phyloP scores from a whole-genome alignment of 352 stramenopile genomes.

The Globisporangium yorkense region DNA sequence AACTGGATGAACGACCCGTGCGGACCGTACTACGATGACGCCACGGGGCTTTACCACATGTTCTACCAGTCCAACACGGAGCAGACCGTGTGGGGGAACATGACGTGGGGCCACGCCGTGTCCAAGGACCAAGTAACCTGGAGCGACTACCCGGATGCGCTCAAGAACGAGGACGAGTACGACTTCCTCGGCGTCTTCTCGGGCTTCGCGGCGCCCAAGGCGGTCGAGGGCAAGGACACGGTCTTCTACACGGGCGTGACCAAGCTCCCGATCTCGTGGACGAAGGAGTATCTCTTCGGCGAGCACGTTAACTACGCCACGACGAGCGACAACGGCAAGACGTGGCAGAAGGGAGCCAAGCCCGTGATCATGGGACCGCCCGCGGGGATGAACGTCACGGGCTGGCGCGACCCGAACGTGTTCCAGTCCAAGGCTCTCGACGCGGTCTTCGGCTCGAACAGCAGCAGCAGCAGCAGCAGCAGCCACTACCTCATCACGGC shows the following conservation, averaged over 20 bases:
- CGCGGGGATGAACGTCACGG: slow-evolving; percentile 44
- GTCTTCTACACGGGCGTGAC: slow-evolving; percentile 36
- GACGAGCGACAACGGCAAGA: slow-evolving; percentile 45
- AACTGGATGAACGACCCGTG: slow-evolving; percentile 87
- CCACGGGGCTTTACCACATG: slow-evolving; percentile 63
- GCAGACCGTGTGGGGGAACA: slow-evolving; percentile 55
- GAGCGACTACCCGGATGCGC: slow-evolving; percentile 55
- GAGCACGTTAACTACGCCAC: slow-evolving; percentile 67
- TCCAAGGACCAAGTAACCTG: slow-evolving; percentile 70
- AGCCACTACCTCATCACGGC: slow-evolving; percentile 60
- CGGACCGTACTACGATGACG: slow-evolving; percentile 60
- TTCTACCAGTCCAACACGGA: slow-evolving; percentile 78
- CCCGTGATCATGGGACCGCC: slow-evolving; percentile 44
- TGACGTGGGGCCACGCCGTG: slow-evolving; percentile 75
- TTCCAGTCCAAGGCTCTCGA: slow-evolving; percentile 60
- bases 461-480: slow-evolving; percentile 1
- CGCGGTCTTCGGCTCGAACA: slow-evolving; percentile 4
- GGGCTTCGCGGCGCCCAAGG: slow-evolving; percentile 51
- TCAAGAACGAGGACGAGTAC: slow-evolving; percentile 54
- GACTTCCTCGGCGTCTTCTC: slow-evolving; percentile 74
- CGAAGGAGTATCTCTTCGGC: slow-evolving; percentile 45
- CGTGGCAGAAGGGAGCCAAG: slow-evolving; percentile 50
- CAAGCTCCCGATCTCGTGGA: slow-evolving; percentile 16
- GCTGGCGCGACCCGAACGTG: slow-evolving; percentile 55
- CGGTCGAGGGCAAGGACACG: slow-evolving; percentile 55